Conservation (phyloP, 2,329 filamentous ascomycete genomes). For the Colletotrichum shisoi region DNA sequence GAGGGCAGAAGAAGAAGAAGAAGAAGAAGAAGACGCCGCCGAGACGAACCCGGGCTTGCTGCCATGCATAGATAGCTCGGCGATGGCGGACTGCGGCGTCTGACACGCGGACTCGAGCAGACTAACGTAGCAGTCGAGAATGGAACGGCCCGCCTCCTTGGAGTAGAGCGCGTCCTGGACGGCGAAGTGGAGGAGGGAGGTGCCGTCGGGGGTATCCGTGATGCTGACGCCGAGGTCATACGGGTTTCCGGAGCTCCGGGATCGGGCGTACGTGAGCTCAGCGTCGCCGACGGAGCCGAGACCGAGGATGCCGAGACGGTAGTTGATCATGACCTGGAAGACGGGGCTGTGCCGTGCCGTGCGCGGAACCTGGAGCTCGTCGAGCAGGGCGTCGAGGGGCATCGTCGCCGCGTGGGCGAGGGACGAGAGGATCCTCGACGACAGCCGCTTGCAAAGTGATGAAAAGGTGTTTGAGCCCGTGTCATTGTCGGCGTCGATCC, state of each 20-base stretch:
- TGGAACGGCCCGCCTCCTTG: slow-evolving; percentile 8
- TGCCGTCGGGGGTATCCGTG: slow-evolving; percentile 11
- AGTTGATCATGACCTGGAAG: slow-evolving; percentile 57
- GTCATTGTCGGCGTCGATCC: no score
- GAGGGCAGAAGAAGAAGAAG: background rate
- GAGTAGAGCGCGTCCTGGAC: slow-evolving; percentile 9
- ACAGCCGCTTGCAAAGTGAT: background rate
- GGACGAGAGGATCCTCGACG: slow-evolving; percentile 44
- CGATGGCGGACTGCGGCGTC: background rate
- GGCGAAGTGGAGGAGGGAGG: background rate
- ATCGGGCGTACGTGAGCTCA: slow-evolving; percentile 3
- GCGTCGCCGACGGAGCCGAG: slow-evolving; percentile 5
- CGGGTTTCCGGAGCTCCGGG: slow-evolving; percentile 14
- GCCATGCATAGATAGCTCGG: background rate
- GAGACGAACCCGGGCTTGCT: background rate
- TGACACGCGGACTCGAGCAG: slow-evolving; percentile 9
- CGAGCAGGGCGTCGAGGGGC: slow-evolving; percentile 60
- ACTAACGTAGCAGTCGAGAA: background rate
- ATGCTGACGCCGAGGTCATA: slow-evolving; percentile 22
- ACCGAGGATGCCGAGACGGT: slow-evolving; percentile 42
- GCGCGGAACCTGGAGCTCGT: slow-evolving; percentile 52
- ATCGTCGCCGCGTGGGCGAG: slow-evolving; percentile 52
- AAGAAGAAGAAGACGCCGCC: background rate
- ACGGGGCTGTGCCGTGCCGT: slow-evolving; percentile 54
- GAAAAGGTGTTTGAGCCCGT: background rate